Evolutionary conservation across 2,329 filamentous ascomycete genomes (phyloP), one percentile per base, ranked within the genome.

Genomic region (Claviceps capensis): DNA sequence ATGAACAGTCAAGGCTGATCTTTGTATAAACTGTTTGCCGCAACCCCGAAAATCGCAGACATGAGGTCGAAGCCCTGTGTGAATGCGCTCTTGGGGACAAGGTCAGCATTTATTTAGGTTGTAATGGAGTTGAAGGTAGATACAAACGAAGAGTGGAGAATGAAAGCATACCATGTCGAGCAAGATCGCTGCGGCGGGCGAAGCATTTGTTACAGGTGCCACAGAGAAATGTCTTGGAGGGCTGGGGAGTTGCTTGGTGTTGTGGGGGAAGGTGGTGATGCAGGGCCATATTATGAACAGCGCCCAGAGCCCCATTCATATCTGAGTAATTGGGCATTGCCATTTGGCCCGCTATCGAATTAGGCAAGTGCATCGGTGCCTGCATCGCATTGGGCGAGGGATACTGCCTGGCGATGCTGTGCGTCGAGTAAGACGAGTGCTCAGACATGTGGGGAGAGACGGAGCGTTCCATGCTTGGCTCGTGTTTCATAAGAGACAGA

Each of bases 21-120:
- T 81, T 68, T 98, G 93, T 60, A 98, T 98, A 66, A 98, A 98
- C 64, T 91, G 87, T 70, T 97, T 98, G 58, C 87, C 87, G 66
- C 93, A 98, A 50, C 81, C 82, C 42, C 85, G 85, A 54, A 82
- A 88, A 61, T 96, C 90, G 69, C 93, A 98, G 48, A 91, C 85
- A 65, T 98, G 93, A 48, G 93, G 93, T 54, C 91, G 78, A 53
- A 90, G 78, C 46, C 91, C 91, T 55, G 83, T 95, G 69, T 98
- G 93, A 59, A 98, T 98, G 46, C 93, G 88, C 71, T 97, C 91
- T 96, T 61, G 87, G 6, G 16, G 5, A 42, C 2, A 47, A 45
- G 22, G 19, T 13, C 30, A 13, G 19, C 37, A 30, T 23, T 43
- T 13, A 4, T 23, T 43, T 6, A 4, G 11, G 11, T 34, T 34